Base-by-base conservation (phyloP, 495 filamentous ascomycete genomes). In the Lepraria neglecta region DNA sequence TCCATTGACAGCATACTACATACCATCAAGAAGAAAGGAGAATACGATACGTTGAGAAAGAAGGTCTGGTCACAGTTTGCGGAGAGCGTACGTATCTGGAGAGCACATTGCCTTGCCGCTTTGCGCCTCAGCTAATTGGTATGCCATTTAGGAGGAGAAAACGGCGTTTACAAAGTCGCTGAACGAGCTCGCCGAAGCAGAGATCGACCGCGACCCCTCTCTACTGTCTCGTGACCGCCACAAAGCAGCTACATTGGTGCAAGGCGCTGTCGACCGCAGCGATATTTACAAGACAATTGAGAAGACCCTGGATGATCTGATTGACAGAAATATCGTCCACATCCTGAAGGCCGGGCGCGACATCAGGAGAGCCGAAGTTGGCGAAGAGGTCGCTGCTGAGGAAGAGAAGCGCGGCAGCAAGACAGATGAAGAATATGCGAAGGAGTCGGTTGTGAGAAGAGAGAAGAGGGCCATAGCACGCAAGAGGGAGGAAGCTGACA, bases 11-110 rank as follows among this genome's bases (percentile, higher is more conserved):
- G 79, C 59, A 77, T 96, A 28, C 80, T 91, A 11, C 83, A 91
- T 73, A 84, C 83, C 6, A 92, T 91, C 72, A 94, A 94, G 74
- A 95, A 95, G 75, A 92, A 92, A 72, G 91, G 91, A 27, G 87
- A 87, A 44, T 95, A 92, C 66, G 91, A 96, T 71, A 77, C 74
- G n/a, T 79, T 92, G 62, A 83, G 91, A 55, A 94, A 94, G 70
- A 79, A 86, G 56, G 78, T 90, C 4, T 92, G 88, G 84, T 83
- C 87, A 43, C 83, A 91, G 60, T 90, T 94, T 62, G 84, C 88
- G 64, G 81, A 85, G 35, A 85, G 84, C 59, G 89, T 91, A 82
- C 68, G 84, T 71, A 38, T 50, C 14, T 38, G 31, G 3, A 44
- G 21, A 6, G 42, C 33, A 9, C 35, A 53, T 0, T 15, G 14